phyloP scores from a whole-genome alignment of 768 basidiomycete genomes.

The Tylopilus intermedius region DNA sequence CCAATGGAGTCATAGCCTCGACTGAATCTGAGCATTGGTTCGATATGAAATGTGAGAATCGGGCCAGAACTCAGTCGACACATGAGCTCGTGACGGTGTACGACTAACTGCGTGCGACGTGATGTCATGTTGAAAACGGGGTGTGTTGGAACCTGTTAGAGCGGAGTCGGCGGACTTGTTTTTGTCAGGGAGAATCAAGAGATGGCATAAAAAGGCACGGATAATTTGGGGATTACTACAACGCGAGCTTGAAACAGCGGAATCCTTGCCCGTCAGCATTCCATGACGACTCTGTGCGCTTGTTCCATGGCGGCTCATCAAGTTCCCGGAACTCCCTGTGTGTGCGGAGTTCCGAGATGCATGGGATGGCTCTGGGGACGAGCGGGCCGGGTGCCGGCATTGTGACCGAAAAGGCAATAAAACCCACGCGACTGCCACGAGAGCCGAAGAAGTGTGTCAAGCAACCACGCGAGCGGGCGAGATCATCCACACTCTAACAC shows the following conservation, averaged over 20 bases:
- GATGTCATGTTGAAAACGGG: neutral
- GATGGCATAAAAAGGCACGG: neutral
- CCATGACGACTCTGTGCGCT: neutral
- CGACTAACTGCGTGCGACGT: too few species aligned
- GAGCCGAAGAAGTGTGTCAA: slow-evolving; percentile 32
- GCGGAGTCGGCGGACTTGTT: neutral
- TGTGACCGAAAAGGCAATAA: slow-evolving; percentile 17
- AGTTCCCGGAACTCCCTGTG: too few species aligned
- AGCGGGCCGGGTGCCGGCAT: slow-evolving; percentile 11
- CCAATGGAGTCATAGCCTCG: neutral
- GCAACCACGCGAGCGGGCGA: slow-evolving; percentile 33
- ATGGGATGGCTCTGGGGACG: neutral
- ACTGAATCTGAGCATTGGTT: neutral
- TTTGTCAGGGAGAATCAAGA: neutral
- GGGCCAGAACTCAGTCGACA: neutral
- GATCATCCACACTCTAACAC: slow-evolving; percentile 24
- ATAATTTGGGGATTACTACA: neutral
- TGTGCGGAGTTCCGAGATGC: neutral
- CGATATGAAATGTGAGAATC: neutral
- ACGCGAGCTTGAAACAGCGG: neutral
- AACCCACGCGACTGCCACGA: slow-evolving; percentile 33
- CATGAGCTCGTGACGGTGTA: neutral
- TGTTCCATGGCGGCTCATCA: neutral
- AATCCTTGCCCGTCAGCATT: neutral
- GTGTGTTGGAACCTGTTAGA: neutral